These are phyloP conservation scores for Cinnamomum chago DNA, from an alignment of 164 flowering plant species.

Conservation along the genomic window DNA sequence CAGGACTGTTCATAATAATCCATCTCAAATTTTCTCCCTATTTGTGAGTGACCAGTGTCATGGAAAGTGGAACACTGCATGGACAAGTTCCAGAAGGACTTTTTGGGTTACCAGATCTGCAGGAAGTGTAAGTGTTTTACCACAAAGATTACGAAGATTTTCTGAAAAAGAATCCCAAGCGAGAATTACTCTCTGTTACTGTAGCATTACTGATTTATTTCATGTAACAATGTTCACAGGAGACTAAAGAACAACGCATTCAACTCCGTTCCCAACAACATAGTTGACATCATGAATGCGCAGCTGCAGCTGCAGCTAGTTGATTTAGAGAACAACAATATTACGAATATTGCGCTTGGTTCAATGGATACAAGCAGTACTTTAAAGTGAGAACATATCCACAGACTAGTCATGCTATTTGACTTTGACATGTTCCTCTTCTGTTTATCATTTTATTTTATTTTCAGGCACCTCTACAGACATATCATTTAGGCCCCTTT, in stretches of 20 bases:
- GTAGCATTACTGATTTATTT: background rate
- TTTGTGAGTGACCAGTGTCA: slow-evolving; percentile 35
- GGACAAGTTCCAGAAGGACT: slow-evolving; percentile 52
- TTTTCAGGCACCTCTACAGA: too few species aligned
- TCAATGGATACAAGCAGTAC: slow-evolving; percentile 36
- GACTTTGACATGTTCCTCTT: background rate
- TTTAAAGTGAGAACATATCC: slow-evolving; percentile 45
- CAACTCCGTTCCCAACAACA: slow-evolving; percentile 39
- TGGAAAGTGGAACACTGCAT: slow-evolving; percentile 55
- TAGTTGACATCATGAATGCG: slow-evolving; percentile 50
- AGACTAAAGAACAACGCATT: slow-evolving; percentile 63
- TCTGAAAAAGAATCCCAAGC: too few species aligned
- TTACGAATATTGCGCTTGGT: slow-evolving; percentile 35
- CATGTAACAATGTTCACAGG: slow-evolving; percentile 33
- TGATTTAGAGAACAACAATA: slow-evolving; percentile 64
- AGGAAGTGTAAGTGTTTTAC: slow-evolving; percentile 63
- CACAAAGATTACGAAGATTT: background rate
- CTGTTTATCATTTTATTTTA: too few species aligned
- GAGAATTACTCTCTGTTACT: background rate
- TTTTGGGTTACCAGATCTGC: slow-evolving; percentile 58
- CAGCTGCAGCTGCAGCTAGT: slow-evolving; percentile 62
- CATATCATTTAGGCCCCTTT: too few species aligned
- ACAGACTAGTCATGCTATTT: background rate
- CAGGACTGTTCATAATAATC: background rate
- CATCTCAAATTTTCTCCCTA: slow-evolving; percentile 3